These are phyloP conservation scores for Globisporangium spiculum DNA, from an alignment of 352 stramenopile species.

Conservation along the genomic window DNA sequence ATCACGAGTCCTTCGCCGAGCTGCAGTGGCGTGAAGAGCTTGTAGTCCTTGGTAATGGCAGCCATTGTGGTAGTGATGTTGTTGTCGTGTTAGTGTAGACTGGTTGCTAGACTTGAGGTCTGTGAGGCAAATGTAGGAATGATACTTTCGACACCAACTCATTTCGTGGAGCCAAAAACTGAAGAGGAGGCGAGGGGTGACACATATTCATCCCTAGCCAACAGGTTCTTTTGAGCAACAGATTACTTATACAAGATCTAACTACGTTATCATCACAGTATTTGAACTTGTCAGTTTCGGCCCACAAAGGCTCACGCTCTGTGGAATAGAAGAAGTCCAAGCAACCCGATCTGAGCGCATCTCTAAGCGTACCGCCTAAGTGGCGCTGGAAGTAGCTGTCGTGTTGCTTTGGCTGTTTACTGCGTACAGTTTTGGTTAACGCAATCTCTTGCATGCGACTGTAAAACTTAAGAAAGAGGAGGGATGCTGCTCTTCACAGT, in stretches of 20 bases:
- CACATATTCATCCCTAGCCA: too few species aligned
- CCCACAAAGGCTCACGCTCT: too few species aligned
- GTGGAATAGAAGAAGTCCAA: neutral
- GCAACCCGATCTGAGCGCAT: neutral
- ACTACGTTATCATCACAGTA: neutral
- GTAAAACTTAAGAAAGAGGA: too few species aligned
- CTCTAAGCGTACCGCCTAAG: too few species aligned
- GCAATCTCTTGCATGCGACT: too few species aligned
- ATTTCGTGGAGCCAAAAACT: neutral
- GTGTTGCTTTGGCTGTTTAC: too few species aligned
- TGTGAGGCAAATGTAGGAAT: neutral
- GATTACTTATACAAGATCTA: neutral
- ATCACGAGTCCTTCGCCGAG: neutral
- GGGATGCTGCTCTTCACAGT: too few species aligned
- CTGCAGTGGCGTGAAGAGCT: neutral
- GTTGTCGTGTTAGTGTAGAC: too few species aligned
- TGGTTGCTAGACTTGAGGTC: neutral
- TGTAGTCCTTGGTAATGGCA: neutral
- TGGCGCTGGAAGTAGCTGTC: too few species aligned
- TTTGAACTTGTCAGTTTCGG: too few species aligned
- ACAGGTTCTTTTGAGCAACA: neutral
- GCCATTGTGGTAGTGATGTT: neutral
- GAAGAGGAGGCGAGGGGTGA: too few species aligned
- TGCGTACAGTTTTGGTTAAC: too few species aligned
- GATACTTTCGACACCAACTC: neutral